Conservation (phyloP, 2,329 filamentous ascomycete species). For the Epichloe sibirici region DNA sequence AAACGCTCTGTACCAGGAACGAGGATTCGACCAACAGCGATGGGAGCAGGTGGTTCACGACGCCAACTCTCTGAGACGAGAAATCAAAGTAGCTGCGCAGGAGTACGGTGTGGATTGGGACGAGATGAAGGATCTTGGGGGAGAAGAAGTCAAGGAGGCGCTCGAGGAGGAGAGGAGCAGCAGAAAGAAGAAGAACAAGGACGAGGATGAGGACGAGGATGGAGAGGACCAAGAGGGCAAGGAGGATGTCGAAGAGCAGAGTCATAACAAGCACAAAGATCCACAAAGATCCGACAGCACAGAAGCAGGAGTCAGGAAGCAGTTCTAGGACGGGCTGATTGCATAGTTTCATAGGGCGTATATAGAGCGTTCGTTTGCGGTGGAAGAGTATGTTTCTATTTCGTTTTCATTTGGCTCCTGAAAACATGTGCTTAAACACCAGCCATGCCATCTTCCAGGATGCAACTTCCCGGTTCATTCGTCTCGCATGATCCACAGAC, state of each 20-base stretch:
- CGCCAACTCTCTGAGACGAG: constrained; percentile 61
- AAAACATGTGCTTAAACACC: no score
- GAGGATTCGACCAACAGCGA: constrained; percentile 60
- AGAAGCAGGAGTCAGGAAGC: constrained; percentile 4
- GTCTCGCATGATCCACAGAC: neutral
- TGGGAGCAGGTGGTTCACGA: constrained; percentile 77
- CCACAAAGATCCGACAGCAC: constrained; percentile 12
- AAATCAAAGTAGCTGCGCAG: constrained; percentile 68
- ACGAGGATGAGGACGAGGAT: constrained; percentile 27
- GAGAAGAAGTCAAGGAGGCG: constrained; percentile 49
- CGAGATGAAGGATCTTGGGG: constrained; percentile 59
- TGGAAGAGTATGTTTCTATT: neutral
- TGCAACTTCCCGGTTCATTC: neutral
- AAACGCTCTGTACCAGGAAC: constrained; percentile 59
- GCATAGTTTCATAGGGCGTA: neutral
- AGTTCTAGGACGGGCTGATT: neutral
- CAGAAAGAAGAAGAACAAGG: constrained; percentile 21
- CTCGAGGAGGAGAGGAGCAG: constrained; percentile 39
- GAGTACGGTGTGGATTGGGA: constrained; percentile 92
- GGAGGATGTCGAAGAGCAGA: constrained; percentile 8
- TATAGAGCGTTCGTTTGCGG: no score
- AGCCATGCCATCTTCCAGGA: no score
- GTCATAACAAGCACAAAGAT: constrained; percentile 19
- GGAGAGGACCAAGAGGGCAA: constrained; percentile 24
- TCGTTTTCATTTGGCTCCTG: neutral